Evolutionary conservation across 2,329 filamentous ascomycete genomes (phyloP), one percentile per base, ranked within the genome.

Genomic region (Aureobasidium sp.): DNA sequence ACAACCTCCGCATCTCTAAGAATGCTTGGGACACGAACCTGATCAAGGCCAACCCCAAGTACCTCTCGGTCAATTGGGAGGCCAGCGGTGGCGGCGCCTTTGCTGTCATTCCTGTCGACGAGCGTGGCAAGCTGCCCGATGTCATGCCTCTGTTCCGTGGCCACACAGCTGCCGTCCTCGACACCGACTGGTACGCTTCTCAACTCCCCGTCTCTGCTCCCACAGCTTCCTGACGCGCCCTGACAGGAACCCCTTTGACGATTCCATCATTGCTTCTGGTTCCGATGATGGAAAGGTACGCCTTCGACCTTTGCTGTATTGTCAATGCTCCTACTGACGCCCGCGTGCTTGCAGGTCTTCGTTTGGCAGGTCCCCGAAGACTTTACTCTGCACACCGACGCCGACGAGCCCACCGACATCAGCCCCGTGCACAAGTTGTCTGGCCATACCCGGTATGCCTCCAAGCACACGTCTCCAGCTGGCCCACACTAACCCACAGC

Each of bases 21-120:
- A 99, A 99, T 86, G 94, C 94, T 62, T 99, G 94, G 94, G 94
- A 99, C 77, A 97, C 92, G 72, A 99, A 99, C 80, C 81, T 99
- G 73, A 84, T 97, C 79, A 97, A 97, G 88, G 94, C 86, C 75
- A 99, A 99, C 77, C 92, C 94, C 55, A 87, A 96, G 76, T 97
- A 94, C 76, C 83, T 99, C 69, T 88, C 94, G 6, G 92, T 99
- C 79, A 99, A 99, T 82, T 99, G 94, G 94, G 93, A 99, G 78
- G 84, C 94, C 42, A 90, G 91, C 74, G 94, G 94, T 66, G 94
- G 94, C 71, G 94, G 94, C 73, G 93, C 94, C 69, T 97, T 99
- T 73, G 94, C 94, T 61, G 93, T 99, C 69, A 91, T 99, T 68
- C 94, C 94, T 64, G 77, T 96, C 70, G 84, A 87, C 68, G 93